These are phyloP conservation scores for Pezicula rhizophila DNA, from an alignment of 2,329 filamentous ascomycete genomes.

Conservation along the genomic window DNA sequence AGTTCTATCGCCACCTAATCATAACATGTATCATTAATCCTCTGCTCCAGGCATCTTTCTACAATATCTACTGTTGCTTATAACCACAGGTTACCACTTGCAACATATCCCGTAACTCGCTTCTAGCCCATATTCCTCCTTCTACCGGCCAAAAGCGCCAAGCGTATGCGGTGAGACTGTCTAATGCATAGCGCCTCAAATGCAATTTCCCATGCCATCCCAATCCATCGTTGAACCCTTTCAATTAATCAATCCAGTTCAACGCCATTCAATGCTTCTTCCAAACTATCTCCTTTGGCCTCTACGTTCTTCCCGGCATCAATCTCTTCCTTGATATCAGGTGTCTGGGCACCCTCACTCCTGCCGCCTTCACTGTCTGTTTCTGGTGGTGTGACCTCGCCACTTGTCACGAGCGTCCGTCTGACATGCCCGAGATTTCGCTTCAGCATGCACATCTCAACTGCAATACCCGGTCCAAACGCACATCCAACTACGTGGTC, in stretches of 20 bases:
- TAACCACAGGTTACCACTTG: too few species aligned
- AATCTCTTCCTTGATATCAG: slow-evolving; percentile 11
- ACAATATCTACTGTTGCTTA: too few species aligned
- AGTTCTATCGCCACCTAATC: too few species aligned
- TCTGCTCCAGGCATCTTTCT: too few species aligned
- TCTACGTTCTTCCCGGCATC: slow-evolving; percentile 11
- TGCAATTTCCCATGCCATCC: background rate
- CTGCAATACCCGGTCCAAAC: slow-evolving; percentile 62
- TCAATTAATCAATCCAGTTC: slow-evolving; percentile 22
- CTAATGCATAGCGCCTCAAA: background rate
- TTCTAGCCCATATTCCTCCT: too few species aligned
- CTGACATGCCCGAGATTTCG: slow-evolving; percentile 24
- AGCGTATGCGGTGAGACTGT: too few species aligned
- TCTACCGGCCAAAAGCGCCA: too few species aligned
- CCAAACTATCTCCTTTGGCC: slow-evolving; percentile 19
- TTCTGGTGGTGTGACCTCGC: slow-evolving; percentile 25
- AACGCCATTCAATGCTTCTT: slow-evolving; percentile 25
- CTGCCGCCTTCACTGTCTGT: slow-evolving; percentile 23
- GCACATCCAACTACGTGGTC: slow-evolving; percentile 62
- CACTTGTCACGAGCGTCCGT: slow-evolving; percentile 13
- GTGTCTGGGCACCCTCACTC: slow-evolving; percentile 18
- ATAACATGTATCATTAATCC: too few species aligned
- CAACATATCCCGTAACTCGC: too few species aligned
- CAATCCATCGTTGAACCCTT: too few species aligned
- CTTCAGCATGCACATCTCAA: slow-evolving; percentile 63